Percentiles rank a stretch among this genome's conserved stretches.
These are phyloP conservation scores for Pythium utonaiense DNA, from an alignment of 352 stramenopile genomes.

Conservation along the genomic window DNA sequence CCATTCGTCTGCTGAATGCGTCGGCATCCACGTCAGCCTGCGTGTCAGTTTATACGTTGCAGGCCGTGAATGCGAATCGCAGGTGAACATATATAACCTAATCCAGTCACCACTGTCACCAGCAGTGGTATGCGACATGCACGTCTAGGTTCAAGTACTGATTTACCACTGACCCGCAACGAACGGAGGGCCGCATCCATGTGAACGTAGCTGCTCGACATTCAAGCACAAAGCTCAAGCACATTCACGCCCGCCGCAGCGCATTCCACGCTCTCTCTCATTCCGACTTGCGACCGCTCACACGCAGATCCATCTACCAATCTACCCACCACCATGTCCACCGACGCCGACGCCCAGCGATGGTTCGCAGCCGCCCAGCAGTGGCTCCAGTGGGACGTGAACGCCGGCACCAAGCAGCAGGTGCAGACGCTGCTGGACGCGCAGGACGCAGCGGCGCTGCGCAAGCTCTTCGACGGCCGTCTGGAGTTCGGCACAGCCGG, in stretches of 20 bases:
- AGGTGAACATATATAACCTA: conserved; percentile 24
- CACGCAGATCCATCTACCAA: not conserved
- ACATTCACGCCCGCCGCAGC: not conserved
- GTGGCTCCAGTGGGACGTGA: conserved; percentile 87
- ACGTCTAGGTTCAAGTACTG: conserved; percentile 20
- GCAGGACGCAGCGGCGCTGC: conserved; percentile 47
- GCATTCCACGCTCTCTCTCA: not conserved
- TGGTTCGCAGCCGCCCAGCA: conserved; percentile 61
- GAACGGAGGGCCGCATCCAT: not conserved
- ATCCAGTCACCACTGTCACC: not conserved
- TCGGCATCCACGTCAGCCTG: not conserved
- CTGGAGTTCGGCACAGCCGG: conserved; percentile 92
- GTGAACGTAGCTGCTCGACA: not conserved
- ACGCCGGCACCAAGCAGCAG: conserved; percentile 60
- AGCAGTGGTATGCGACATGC: not conserved
- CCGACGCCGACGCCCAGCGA: conserved; percentile 26
- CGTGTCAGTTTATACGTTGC: conserved; percentile 16
- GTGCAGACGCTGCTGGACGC: conserved; percentile 63
- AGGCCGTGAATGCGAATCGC: conserved; percentile 18
- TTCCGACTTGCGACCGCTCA: not conserved
- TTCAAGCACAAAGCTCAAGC: conserved; percentile 23
- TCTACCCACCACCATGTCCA: not conserved
- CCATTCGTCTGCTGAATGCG: conserved; percentile 2
- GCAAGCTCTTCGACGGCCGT: conserved; percentile 73
- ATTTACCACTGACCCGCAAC: not conserved